These are phyloP conservation scores for Echria macrotheca DNA, from an alignment of 495 filamentous ascomycete species.

Conservation along the genomic window DNA sequence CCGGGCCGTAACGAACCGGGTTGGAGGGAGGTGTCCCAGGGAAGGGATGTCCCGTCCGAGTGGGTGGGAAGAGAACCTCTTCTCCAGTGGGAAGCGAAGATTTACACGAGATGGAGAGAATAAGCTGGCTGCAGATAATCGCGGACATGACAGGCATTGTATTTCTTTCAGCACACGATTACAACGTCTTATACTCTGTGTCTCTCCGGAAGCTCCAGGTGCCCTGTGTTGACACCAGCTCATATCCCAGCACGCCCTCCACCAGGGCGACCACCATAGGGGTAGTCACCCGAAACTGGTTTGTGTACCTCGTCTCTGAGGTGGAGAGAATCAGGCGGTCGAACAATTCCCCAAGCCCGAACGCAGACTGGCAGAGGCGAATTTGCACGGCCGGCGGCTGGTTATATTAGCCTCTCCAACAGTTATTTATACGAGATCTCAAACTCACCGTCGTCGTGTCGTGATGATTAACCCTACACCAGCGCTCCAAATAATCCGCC, in stretches of 20 bases:
- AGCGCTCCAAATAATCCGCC: conserved; percentile 32
- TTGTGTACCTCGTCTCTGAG: conserved; percentile 20
- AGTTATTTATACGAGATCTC: no score
- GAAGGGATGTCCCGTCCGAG: conserved; percentile 17
- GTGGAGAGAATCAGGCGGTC: conserved; percentile 31
- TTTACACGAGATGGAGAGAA: conserved; percentile 28
- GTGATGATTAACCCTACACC: conserved; percentile 34
- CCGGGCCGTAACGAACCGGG: conserved; percentile 16
- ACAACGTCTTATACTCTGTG: conserved; percentile 15
- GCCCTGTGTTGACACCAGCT: conserved; percentile 20
- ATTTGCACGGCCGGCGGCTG: conserved; percentile 34
- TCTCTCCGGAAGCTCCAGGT: conserved; percentile 21
- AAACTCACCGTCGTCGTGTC: conserved; percentile 26
- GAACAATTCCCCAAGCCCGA: conserved; percentile 31
- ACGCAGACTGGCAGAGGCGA: conserved; percentile 31
- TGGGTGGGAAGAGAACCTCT: conserved; percentile 30
- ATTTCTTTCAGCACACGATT: no score
- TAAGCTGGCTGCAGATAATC: no score
- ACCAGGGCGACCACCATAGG: conserved; percentile 34
- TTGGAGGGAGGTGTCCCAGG: conserved; percentile 28
- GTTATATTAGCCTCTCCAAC: no score
- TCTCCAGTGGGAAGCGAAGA: conserved; percentile 26
- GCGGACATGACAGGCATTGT: no score
- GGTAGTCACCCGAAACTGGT: conserved; percentile 24
- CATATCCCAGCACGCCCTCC: conserved; percentile 36